Evolutionary conservation across 352 stramenopile species (phyloP), one percentile per base, ranked within the genome.

Genomic region (Pythium coloratum): DNA sequence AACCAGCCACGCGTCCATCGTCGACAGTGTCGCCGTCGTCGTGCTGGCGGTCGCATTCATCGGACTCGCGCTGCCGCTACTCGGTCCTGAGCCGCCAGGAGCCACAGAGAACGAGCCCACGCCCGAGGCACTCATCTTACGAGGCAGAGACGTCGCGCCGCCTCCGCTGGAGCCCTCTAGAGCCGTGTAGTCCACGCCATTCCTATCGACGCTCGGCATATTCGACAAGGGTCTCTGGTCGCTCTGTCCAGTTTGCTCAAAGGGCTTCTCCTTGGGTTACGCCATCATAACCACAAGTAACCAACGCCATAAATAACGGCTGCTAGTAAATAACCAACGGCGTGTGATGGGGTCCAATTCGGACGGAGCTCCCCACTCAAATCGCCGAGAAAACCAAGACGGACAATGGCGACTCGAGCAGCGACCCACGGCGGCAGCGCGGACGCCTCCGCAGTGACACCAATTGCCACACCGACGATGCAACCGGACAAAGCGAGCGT

Each of bases 1-100:
- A 66, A 88, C 71, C 58, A 94, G 72, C 85, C 85, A 94, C 51
- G 77, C 65, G 64, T 92, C 82, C 20, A 46, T 53, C 16, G 54
- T 44, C 18, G 64, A 46, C 64, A 44, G 33, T 20, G 8, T 10
- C 6, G 51, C 30, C 13, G 24, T 24, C 5, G 32, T 49, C 1
- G 42, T 10, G 8, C 18, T 49, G 42, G 42, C 18, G 4, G 42
- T 26, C 1, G 46, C 30, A 24, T 44, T 44, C 12, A 47, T 28
- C 20, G 64, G 64, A 28, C 65, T 71, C 20, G 47, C 50, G 38
- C 50, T 26, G 44, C 65, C 65, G 33, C 30, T 49, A 13, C 42
- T 62, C 26, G 34, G 5, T 2, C 64, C 55, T 1, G 63, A 51
- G 20, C 26, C 54, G 20, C 60, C 60, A 5, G 38, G 34, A 24